Conservation (phyloP, 1,139 yeast genomes). For the Dujonia santamariae region DNA sequence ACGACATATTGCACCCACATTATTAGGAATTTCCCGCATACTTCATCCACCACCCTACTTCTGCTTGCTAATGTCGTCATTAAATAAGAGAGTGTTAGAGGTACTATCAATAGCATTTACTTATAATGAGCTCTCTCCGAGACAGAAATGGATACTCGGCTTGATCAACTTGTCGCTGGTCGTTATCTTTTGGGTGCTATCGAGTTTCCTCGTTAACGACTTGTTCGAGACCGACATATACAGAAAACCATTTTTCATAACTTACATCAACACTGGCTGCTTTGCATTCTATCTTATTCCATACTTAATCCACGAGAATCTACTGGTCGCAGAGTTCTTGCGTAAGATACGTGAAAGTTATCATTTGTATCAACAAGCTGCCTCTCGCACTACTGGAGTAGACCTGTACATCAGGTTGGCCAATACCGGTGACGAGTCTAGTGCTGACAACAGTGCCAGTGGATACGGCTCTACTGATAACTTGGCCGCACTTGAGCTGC, state of each 20-base stretch:
- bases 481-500: conserved; percentile 14
- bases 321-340: conserved; percentile 21
- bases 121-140: conserved; percentile 18
- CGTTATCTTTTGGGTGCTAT: conserved; percentile 82
- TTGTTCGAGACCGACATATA: conserved; percentile 67
- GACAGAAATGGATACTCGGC: conserved; percentile 72
- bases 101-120: conserved; percentile 8
- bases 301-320: conserved; percentile 32
- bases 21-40: no score
- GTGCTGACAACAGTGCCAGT: neutral
- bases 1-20: no score
- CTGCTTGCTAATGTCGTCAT: neutral
- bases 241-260: conserved; percentile 89
- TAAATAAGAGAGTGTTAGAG: conserved; percentile 1
- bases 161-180: conserved; percentile 69
- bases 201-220: conserved; percentile 76
- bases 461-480: conserved; percentile 23
- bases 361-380: no score
- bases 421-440: neutral
- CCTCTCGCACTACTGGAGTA: conserved; percentile 4
- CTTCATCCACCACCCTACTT: conserved; percentile 32
- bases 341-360: conserved; percentile 20
- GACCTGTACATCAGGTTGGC: conserved; percentile 4
- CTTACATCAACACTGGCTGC: conserved; percentile 85
- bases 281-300: conserved; percentile 78